phyloP scores from a whole-genome alignment of 169 alveolate genomes.

The Besnoitia besnoiti region DNA sequence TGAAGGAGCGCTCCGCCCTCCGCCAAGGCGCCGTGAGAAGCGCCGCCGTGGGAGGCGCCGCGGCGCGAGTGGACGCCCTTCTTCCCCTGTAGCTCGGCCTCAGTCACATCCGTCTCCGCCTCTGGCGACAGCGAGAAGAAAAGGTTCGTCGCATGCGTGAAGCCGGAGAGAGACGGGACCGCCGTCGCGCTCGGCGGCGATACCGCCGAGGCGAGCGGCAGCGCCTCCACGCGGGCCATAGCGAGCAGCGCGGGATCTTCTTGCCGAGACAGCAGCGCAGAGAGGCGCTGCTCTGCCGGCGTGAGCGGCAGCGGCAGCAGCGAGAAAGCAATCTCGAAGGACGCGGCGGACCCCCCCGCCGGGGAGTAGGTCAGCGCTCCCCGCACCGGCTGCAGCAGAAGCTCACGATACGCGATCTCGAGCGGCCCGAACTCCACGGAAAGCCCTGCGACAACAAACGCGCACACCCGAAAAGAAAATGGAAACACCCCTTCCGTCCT shows the following conservation, averaged over 20 bases:
- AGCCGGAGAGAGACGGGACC: not conserved
- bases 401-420: slow-evolving; percentile 42
- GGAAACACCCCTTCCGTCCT: no score
- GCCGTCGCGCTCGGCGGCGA: not conserved
- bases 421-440: slow-evolving; percentile 26
- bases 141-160: not conserved
- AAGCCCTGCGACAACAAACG: not conserved
- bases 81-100: not conserved
- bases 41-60: not conserved
- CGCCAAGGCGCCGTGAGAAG: not conserved
- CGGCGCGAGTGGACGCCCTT: not conserved
- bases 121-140: not conserved
- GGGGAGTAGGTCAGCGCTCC: slow-evolving; percentile 23
- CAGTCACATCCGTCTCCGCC: not conserved
- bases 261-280: slow-evolving; percentile 23
- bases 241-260: slow-evolving; percentile 20
- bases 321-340: not conserved
- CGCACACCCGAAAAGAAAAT: not conserved
- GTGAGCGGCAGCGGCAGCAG: slow-evolving; percentile 44
- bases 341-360: not conserved
- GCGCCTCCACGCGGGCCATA: not conserved
- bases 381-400: slow-evolving; percentile 43
- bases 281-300: slow-evolving; percentile 46
- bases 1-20: not conserved
- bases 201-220: not conserved